These are phyloP conservation scores for Malus hybrid DNA, from an alignment of 331 rosid species.

Conservation along the genomic window DNA sequence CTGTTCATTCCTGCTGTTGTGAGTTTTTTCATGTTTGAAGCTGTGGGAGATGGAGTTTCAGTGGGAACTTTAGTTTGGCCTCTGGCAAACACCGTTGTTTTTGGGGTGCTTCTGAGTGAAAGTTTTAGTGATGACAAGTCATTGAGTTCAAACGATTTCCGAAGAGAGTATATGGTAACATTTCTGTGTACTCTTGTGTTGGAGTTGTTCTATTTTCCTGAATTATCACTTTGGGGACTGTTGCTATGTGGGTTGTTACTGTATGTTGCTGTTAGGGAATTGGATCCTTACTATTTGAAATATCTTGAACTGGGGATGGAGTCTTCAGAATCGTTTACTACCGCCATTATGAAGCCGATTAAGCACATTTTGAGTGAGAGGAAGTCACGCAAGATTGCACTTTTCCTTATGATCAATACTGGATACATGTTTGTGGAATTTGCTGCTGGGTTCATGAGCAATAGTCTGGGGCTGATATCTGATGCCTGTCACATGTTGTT, in stretches of 20 bases:
- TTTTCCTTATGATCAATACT: slow-evolving; percentile 77
- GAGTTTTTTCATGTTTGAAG: slow-evolving; percentile 45
- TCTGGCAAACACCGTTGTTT: slow-evolving; percentile 67
- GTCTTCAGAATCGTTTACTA: slow-evolving; percentile 32
- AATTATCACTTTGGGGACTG: slow-evolving; percentile 86
- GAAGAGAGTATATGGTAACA: slow-evolving; percentile 63
- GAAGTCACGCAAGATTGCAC: slow-evolving; percentile 80
- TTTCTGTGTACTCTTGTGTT: slow-evolving; percentile 57
- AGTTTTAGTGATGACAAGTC: slow-evolving; percentile 39
- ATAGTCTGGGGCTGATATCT: slow-evolving; percentile 85
- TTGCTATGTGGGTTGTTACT: slow-evolving; percentile 67
- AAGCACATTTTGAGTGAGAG: slow-evolving; percentile 85
- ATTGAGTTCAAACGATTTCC: slow-evolving; percentile 44
- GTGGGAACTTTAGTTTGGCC: slow-evolving; percentile 64
- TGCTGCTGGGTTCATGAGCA: slow-evolving; percentile 86
- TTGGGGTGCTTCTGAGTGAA: slow-evolving; percentile 75
- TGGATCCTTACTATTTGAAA: slow-evolving; percentile 42
- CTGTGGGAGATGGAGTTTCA: slow-evolving; percentile 33
- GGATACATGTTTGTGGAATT: slow-evolving; percentile 89
- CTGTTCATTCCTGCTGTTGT: slow-evolving; percentile 73
- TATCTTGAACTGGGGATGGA: slow-evolving; percentile 44
- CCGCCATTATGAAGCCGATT: slow-evolving; percentile 63
- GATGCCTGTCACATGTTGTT: slow-evolving; percentile 98
- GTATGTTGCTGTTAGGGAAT: slow-evolving; percentile 66
- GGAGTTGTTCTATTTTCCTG: slow-evolving; percentile 73